phyloP scores from a whole-genome alignment of 805 yeast genomes.

The Kodamaea kakaduensis region DNA sequence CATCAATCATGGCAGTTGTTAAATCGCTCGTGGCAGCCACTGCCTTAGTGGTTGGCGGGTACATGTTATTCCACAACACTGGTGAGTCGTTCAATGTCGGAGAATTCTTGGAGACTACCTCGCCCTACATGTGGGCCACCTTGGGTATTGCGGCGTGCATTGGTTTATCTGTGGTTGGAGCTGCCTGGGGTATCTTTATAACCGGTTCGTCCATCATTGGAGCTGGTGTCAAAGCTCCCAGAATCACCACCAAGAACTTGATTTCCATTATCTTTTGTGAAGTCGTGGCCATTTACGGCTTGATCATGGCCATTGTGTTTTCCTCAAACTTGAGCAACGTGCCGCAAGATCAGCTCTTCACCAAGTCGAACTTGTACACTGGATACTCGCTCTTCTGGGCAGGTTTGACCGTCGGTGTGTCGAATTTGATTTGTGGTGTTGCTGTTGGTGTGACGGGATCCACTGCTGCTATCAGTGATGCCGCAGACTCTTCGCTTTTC shows the following conservation, averaged over 20 bases:
- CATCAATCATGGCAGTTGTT: constrained; percentile 11
- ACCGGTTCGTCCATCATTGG: constrained; percentile 94
- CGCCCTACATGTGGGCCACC: constrained; percentile 97
- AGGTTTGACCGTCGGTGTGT: constrained; percentile 89
- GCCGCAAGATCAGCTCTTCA: constrained; percentile 56
- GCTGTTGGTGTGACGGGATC: constrained; percentile 98
- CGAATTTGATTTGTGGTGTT: constrained; percentile 92
- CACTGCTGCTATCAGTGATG: constrained; percentile 97
- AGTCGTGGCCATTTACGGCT: constrained; percentile 97
- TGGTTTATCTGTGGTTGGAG: constrained; percentile 93
- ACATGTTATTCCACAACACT: constrained; percentile 82
- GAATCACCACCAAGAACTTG: constrained; percentile 94
- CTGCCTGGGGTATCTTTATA: constrained; percentile 98
- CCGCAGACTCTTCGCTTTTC: constrained; percentile 91
- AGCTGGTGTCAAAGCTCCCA: constrained; percentile 97
- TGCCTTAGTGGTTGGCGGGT: constrained; percentile 42
- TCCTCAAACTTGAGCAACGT: constrained; percentile 79
- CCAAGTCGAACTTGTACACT: constrained; percentile 87
- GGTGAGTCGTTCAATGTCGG: constrained; percentile 94
- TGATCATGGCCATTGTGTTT: constrained; percentile 96
- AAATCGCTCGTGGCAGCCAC: constrained; percentile 28
- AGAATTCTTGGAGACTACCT: constrained; percentile 72
- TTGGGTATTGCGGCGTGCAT: constrained; percentile 88
- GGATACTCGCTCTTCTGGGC: constrained; percentile 98
- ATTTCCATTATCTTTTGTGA: constrained; percentile 98